Base-by-base conservation (phyloP, 2,329 filamentous ascomycete species). In the Diaporthe humulicola region DNA sequence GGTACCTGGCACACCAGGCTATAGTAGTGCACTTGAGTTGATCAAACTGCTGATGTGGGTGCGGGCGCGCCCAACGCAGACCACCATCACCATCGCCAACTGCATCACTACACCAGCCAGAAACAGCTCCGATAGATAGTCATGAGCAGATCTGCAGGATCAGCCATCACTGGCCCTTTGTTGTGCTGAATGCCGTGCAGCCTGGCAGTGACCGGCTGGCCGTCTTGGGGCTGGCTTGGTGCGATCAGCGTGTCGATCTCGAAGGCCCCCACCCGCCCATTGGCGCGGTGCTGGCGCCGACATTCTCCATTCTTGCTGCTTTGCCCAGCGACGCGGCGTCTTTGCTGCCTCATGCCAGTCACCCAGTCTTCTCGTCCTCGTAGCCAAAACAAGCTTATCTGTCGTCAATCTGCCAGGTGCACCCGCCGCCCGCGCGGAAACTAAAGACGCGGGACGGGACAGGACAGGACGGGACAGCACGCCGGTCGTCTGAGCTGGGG, bases 341-440 rank as follows among this genome's bases (percentile, higher is more conserved):
- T n/a, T n/a, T 45, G 19, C n/a, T 58, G 33, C 28, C 6, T 28
- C n/a, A n/a, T n/a, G n/a, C n/a, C n/a, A n/a, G n/a, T n/a, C n/a
- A n/a, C n/a, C n/a, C n/a, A n/a, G n/a, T n/a, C n/a, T n/a, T n/a
- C 42, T 36, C 67, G 64, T 25, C 45, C 19, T 61, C 12, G 12
- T 4, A n/a, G 36, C 73, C 45, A 66, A 36, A 58, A 30, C 48
- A 74, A 75, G 71, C 71, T 71, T 67, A 75, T 70, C 74, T 75
- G 52, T 71, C 67, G 71, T 71, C 71, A 71, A 75, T 75, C 74
- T 75, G 61, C 58, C 57, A 66, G 66, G 50, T 28, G 58, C 22
- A 25, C 38, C 38, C 58, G 38, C 38, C 52, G 66, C 57, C 40
- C 67, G 70, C 45, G n/a, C 70, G 70, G 70, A 48, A 72, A 52